Evolutionary conservation across 1,139 yeast genomes (phyloP).

Genomic region (Nakaseomyces kungkrabaensis): DNA sequence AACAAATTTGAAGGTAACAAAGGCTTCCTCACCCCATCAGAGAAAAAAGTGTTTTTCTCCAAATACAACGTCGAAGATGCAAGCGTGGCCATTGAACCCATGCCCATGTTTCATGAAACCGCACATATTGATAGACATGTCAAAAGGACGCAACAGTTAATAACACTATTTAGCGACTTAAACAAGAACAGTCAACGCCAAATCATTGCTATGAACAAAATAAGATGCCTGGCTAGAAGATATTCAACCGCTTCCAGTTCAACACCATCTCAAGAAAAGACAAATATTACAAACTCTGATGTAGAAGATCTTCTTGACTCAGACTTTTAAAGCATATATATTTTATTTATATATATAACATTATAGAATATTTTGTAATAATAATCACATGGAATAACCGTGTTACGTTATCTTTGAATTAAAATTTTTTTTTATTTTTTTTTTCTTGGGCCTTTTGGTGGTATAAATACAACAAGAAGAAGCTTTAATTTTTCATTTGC

Average conservation of each 20-base stretch:
- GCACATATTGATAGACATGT: constrained; percentile 15
- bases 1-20: constrained; percentile 3
- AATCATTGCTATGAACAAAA: constrained; percentile 23
- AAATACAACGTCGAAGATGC: constrained; percentile 15
- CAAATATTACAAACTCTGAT: constrained; percentile 2
- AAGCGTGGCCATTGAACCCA: constrained; percentile 17
- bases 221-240: constrained; percentile 19
- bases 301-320: constrained; percentile 2
- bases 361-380: too few relatives aligned
- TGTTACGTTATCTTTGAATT: not conserved
- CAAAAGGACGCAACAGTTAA: constrained; percentile 9
- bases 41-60: constrained; percentile 12
- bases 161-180: constrained; percentile 13
- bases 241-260: not conserved
- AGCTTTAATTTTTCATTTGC: not conserved
- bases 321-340: not conserved
- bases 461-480: not conserved
- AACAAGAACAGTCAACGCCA: constrained; percentile 9
- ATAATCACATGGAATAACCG: not conserved
- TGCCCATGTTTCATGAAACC: constrained; percentile 13
- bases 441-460: not conserved
- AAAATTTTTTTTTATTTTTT: not conserved
- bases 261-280: not conserved
- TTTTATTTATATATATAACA: too few relatives aligned
- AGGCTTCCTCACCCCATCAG: not conserved